Conservation (phyloP, 805 yeast genomes). For the Lipomyces mesembrius region DNA sequence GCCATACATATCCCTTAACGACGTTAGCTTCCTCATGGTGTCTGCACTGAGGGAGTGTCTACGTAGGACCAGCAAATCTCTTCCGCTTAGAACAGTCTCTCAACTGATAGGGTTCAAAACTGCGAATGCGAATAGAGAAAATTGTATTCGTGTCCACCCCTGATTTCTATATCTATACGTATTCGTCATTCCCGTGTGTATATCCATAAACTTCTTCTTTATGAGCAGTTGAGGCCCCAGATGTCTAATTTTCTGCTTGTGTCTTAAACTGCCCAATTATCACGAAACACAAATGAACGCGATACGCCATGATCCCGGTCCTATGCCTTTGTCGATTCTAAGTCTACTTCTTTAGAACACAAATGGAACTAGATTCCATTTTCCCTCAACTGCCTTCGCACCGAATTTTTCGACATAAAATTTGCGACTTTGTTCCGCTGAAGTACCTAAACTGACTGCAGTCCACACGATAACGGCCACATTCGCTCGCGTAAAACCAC, state of each 20-base stretch:
- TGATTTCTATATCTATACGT: too few relatives aligned
- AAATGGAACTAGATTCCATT: slow-evolving; percentile 26
- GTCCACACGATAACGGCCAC: slow-evolving; percentile 44
- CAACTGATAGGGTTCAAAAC: too few relatives aligned
- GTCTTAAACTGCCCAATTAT: neutral
- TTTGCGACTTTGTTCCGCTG: slow-evolving; percentile 54
- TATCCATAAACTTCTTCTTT: too few relatives aligned
- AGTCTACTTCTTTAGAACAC: slow-evolving; percentile 5
- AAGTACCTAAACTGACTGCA: slow-evolving; percentile 52
- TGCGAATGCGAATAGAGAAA: too few relatives aligned
- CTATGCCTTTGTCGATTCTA: neutral
- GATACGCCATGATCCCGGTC: neutral
- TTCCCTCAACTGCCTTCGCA: slow-evolving; percentile 20
- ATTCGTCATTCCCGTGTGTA: too few relatives aligned
- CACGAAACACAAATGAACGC: neutral
- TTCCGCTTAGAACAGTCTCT: too few relatives aligned
- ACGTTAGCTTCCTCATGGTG: too few relatives aligned
- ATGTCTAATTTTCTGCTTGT: neutral
- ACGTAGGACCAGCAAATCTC: too few relatives aligned
- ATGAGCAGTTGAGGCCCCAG: neutral
- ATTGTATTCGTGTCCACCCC: too few relatives aligned
- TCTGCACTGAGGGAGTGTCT: too few relatives aligned
- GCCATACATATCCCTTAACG: too few relatives aligned
- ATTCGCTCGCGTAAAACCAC: slow-evolving; percentile 35
- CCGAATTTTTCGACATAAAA: slow-evolving; percentile 49